Percentiles rank a stretch among this genome's conserved stretches.
Evolutionary conservation across 495 filamentous ascomycete species (phyloP).

Genomic region (Penicillium paradoxum): DNA sequence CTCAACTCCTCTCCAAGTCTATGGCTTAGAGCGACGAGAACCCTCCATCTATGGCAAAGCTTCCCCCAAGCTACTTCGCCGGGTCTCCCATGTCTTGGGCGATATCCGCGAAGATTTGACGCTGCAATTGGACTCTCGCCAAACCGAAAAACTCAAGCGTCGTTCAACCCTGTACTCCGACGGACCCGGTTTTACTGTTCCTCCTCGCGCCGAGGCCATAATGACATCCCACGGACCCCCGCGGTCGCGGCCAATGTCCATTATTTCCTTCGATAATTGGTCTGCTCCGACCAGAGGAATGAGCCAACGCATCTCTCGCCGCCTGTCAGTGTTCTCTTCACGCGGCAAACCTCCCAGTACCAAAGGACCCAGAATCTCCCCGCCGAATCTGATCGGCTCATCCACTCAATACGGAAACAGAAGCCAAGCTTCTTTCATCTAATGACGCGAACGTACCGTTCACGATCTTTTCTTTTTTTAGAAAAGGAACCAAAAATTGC

Average conservation of each 20-base stretch:
- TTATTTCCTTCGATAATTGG: conserved; percentile 24
- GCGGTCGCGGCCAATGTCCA: conserved; percentile 28
- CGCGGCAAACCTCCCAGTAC: conserved; percentile 15
- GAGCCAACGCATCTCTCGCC: conserved; percentile 26
- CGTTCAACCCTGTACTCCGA: conserved; percentile 31
- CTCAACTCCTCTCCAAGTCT: conserved; percentile 34
- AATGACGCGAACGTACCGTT: neutral
- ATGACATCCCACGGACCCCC: conserved; percentile 15
- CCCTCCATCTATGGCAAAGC: conserved; percentile 30
- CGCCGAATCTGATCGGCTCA: conserved; percentile 39
- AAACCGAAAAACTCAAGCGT: conserved; percentile 29
- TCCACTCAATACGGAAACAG: conserved; percentile 25
- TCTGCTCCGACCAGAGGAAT: conserved; percentile 18
- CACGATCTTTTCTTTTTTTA: neutral
- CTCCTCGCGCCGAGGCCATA: neutral
- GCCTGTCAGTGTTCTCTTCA: conserved; percentile 23
- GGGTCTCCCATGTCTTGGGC: conserved; percentile 38
- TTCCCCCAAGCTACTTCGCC: conserved; percentile 29
- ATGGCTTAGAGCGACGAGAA: conserved; percentile 38
- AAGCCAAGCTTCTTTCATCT: conserved; percentile 16
- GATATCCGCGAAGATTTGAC: conserved; percentile 40
- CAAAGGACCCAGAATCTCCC: conserved; percentile 30
- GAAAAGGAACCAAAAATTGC: neutral
- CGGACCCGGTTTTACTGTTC: neutral
- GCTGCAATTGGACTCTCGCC: conserved; percentile 24